Percentiles rank a stretch among this genome's conserved stretches.
Conservation (phyloP, 768 basidiomycete species). For the Rhodotorula paludigena region DNA sequence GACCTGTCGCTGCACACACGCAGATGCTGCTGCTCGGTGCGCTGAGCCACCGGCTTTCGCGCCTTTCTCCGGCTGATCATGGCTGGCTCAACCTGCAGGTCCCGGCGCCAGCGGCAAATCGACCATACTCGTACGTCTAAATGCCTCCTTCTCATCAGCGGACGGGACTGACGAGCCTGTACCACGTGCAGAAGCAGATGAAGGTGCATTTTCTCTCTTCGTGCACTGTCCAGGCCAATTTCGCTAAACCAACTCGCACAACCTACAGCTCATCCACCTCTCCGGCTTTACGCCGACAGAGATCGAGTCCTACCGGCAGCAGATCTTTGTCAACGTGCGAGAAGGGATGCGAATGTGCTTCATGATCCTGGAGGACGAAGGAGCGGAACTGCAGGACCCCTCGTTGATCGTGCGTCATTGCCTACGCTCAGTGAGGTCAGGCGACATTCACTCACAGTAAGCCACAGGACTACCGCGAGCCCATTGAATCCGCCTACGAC, state of each 20-base stretch:
- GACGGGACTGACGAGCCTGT: not conserved
- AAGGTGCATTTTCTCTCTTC: constrained; percentile 23
- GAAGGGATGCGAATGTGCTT: constrained; percentile 67
- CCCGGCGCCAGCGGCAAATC: constrained; percentile 33
- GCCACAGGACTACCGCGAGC: constrained; percentile 53
- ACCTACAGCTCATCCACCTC: constrained; percentile 74
- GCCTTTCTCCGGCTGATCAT: not conserved
- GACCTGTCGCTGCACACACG: not conserved
- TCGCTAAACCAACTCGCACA: not conserved
- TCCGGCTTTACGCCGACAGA: constrained; percentile 76
- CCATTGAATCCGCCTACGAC: constrained; percentile 66
- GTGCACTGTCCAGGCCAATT: not conserved
- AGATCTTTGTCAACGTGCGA: constrained; percentile 86
- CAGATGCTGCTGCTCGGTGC: constrained; percentile 36
- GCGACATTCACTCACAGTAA: no score
- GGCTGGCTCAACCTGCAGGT: not conserved
- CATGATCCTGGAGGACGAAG: constrained; percentile 85
- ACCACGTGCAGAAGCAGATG: constrained; percentile 39
- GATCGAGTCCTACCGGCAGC: constrained; percentile 80
- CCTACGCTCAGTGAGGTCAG: no score
- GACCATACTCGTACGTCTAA: constrained; percentile 29
- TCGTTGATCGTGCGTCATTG: constrained; percentile 52
- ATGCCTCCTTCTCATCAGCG: not conserved
- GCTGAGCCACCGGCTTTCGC: not conserved
- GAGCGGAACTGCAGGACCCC: constrained; percentile 60